Conservation (phyloP, 2,329 filamentous ascomycete species). For the Penicillium palitans region DNA sequence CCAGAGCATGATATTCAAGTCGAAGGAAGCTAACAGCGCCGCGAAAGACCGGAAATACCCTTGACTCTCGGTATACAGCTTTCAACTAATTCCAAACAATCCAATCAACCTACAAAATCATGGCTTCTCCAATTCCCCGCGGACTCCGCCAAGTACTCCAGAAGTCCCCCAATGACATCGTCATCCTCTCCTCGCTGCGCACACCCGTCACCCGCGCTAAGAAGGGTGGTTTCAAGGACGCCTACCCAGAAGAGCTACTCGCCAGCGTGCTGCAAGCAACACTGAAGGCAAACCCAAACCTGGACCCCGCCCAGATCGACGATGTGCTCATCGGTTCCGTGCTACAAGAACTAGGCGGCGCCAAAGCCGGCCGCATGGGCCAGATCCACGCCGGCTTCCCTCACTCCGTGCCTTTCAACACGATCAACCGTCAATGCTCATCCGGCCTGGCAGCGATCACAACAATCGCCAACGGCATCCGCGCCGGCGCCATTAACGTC, state of each 20-base stretch:
- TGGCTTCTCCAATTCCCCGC: constrained; percentile 55
- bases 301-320: constrained; percentile 68
- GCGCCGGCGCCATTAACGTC: constrained; percentile 67
- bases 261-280: constrained; percentile 64
- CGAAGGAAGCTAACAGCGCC: neutral
- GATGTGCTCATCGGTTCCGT: constrained; percentile 88
- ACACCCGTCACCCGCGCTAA: constrained; percentile 82
- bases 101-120: constrained; percentile 30
- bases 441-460: constrained; percentile 77
- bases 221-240: constrained; percentile 80
- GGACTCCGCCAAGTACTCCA: constrained; percentile 74
- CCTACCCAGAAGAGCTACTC: constrained; percentile 88
- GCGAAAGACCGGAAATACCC: constrained; percentile 1
- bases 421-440: constrained; percentile 83
- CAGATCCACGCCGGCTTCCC: constrained; percentile 80
- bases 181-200: constrained; percentile 86
- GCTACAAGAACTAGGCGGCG: constrained; percentile 84
- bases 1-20: neutral
- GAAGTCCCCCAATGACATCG: constrained; percentile 77
- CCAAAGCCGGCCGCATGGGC: constrained; percentile 88
- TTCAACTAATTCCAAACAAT: constrained; percentile 6
- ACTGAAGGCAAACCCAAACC: constrained; percentile 68
- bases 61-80: constrained; percentile 9
- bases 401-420: constrained; percentile 73
- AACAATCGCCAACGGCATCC: constrained; percentile 70